A percentile compares a stretch with the other conserved stretches of the same genome.
These are phyloP conservation scores for Fraxinus quadrangulata DNA, from an alignment of 257 asterid genomes.

Conservation along the genomic window DNA sequence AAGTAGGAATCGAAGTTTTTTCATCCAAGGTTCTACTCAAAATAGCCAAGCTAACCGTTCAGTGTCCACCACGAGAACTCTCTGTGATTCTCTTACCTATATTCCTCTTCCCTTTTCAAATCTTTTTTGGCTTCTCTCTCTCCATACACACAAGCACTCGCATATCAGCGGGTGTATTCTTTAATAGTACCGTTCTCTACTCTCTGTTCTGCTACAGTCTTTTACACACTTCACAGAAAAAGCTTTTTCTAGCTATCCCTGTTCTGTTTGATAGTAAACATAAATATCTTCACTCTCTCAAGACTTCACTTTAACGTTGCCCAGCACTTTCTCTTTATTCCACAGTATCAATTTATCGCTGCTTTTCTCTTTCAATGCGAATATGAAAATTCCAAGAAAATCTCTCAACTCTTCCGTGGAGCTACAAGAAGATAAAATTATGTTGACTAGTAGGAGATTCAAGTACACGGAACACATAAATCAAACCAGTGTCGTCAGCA, in stretches of 20 bases:
- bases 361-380: conserved; percentile 63
- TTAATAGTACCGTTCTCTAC: neutral
- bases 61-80: conserved; percentile 13
- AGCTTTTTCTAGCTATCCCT: neutral
- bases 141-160: neutral
- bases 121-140: conserved; percentile 12
- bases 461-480: conserved; percentile 64
- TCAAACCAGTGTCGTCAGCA: conserved; percentile 41
- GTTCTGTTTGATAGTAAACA: conserved; percentile 26
- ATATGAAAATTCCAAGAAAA: conserved; percentile 39
- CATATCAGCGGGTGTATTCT: neutral
- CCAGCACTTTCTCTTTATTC: conserved; percentile 61
- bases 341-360: conserved; percentile 30
- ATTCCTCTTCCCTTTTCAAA: conserved; percentile 21
- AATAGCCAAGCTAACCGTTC: conserved; percentile 31
- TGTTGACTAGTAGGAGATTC: conserved; percentile 38
- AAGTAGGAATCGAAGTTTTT: conserved; percentile 28
- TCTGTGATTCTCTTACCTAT: conserved; percentile 15
- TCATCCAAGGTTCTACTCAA: conserved; percentile 40
- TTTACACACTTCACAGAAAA: neutral
- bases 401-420: conserved; percentile 27
- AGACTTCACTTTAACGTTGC: conserved; percentile 39
- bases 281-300: conserved; percentile 21
- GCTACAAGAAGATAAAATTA: conserved; percentile 13
- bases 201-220: neutral